Evolutionary conservation across 352 stramenopile species (phyloP).

Genomic region (Globisporangium parvum): DNA sequence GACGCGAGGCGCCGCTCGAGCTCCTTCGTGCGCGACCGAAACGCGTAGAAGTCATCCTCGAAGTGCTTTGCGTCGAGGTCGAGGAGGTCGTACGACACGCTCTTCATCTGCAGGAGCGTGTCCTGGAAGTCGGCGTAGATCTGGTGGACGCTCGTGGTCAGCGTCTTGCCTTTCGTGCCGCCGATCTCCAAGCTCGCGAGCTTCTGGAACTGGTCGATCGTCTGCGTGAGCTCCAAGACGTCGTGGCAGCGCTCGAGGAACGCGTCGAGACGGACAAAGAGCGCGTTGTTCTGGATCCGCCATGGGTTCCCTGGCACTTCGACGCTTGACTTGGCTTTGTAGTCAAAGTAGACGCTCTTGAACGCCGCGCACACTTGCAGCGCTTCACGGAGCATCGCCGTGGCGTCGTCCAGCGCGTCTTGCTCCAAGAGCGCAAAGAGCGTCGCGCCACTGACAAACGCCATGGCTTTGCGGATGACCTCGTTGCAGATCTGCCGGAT

Average conservation of each 20-base stretch:
- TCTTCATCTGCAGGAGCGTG: constrained; percentile 68
- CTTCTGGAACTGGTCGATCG: constrained; percentile 87
- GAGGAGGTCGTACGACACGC: constrained; percentile 85
- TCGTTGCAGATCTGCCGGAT: constrained; percentile 88
- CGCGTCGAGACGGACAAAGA: constrained; percentile 87
- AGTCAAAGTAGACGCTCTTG: constrained; percentile 91
- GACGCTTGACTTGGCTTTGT: constrained; percentile 79
- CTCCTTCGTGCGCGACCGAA: constrained; percentile 85
- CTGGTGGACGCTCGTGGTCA: constrained; percentile 87
- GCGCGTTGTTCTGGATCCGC: constrained; percentile 88
- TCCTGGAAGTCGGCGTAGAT: constrained; percentile 87
- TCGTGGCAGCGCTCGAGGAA: constrained; percentile 92
- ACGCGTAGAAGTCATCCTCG: constrained; percentile 90
- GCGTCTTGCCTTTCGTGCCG: constrained; percentile 89
- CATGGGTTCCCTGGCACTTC: constrained; percentile 86
- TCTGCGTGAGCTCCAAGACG: constrained; percentile 85
- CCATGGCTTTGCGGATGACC: constrained; percentile 71
- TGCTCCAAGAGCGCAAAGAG: constrained; percentile 82
- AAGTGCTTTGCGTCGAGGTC: constrained; percentile 88
- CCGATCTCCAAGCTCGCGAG: constrained; percentile 87
- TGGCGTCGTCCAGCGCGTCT: constrained; percentile 62
- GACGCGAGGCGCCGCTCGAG: constrained; percentile 81
- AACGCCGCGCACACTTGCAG: constrained; percentile 85
- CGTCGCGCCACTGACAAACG: constrained; percentile 63
- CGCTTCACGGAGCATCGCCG: constrained; percentile 60